Percentiles rank a stretch among this genome's conserved stretches.
Conservation (phyloP, 73 alveolate genomes). For the Paramecium pentaurelia region DNA sequence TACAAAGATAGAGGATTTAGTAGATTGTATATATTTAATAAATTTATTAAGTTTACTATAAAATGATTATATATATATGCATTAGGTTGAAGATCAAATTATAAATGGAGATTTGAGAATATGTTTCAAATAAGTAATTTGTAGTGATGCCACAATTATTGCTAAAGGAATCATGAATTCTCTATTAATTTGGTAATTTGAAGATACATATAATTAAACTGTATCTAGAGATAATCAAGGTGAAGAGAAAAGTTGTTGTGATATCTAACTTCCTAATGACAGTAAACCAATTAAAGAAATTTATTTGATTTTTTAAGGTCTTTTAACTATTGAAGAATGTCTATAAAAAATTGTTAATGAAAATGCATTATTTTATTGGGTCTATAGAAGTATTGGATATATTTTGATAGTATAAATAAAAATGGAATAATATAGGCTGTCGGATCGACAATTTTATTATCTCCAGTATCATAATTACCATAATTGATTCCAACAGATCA, state of each 20-base stretch:
- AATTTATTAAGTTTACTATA: not conserved
- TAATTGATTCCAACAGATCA: not conserved
- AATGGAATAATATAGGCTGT: not conserved
- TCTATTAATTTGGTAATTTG: not conserved
- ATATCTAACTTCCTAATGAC: not conserved
- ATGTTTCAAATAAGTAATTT: not conserved
- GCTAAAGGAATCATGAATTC: not conserved
- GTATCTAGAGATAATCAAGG: not conserved
- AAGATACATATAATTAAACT: not conserved
- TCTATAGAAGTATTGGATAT: not conserved
- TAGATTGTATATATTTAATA: not conserved
- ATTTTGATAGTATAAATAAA: not conserved
- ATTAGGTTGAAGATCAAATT: not conserved
- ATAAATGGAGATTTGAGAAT: not conserved
- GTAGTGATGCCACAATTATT: not conserved
- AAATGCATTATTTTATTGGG: not conserved
- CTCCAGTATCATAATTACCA: not conserved
- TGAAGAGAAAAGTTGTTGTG: not conserved
- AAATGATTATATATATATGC: not conserved
- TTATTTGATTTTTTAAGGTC: not conserved
- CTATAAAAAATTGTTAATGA: not conserved
- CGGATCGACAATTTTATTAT: not conserved
- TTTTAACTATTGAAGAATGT: not conserved
- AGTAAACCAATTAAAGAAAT: not conserved
- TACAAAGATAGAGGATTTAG: not conserved